Base-by-base conservation (phyloP, 2,329 filamentous ascomycete species). In the Aureobasidium sp. region DNA sequence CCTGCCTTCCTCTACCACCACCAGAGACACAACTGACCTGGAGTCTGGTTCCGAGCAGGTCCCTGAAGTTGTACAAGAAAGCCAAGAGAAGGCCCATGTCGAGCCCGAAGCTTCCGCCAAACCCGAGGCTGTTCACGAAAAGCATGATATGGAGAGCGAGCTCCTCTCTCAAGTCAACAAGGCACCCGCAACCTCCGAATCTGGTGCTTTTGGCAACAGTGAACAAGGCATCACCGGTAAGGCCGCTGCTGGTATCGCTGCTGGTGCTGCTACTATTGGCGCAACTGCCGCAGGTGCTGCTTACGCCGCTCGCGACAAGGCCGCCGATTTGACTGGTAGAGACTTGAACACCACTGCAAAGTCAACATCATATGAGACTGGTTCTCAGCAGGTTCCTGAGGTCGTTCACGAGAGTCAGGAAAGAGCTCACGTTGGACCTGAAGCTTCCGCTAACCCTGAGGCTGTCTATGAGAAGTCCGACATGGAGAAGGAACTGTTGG, bases 401-500 rank as follows among this genome's bases (percentile, higher is more conserved):
- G 51, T 44, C 16, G 60, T 62, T 16, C 51, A 47, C 70, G 82
- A 90, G 69, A 89, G 86, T 75, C 87, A 91, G 69, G 78, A 84
- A 67, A 82, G 85, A 71, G 86, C 87, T 21, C 75, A 82, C 58
- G 77, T 79, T 47, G 76, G 78, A 4, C 83, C 87, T 25, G 88
- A 90, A 71, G 87, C 88, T 9, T 85, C 85, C 65, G 86, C 81
- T 45, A 78, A 84, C 61, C 75, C 83, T 32, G 78, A 82, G 39
- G 87, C 87, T 69, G 68, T 63, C 68, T 74, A 27, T 27, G 65
- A 68, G 44, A 68, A 68, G 66, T 51, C 82, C 62, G 78, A 80
- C 61, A 79, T 90, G 5, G 88, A 91, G 77, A 77, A 84, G 48
- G 87, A 91, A 76, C 80, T 90, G 60, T 81, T 87, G 73, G 77